These are phyloP conservation scores for Aristolochia californica DNA, from an alignment of 164 flowering plant species.

Conservation along the genomic window DNA sequence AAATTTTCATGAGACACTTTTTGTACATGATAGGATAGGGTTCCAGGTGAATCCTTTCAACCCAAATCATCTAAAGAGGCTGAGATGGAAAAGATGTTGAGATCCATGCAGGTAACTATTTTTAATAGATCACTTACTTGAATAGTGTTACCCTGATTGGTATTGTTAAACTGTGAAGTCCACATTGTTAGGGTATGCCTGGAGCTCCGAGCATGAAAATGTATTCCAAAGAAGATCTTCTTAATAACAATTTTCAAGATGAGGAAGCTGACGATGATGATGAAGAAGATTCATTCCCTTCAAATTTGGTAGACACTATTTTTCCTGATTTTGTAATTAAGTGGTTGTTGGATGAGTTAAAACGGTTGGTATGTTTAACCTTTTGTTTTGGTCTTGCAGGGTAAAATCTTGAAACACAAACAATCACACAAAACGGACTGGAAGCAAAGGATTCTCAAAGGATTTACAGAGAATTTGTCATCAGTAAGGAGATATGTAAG, in stretches of 20 bases:
- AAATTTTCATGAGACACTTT: too few relatives aligned
- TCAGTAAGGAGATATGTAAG: conserved; percentile 40
- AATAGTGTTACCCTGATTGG: not conserved
- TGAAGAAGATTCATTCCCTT: conserved; percentile 53
- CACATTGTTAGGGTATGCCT: conserved; percentile 67
- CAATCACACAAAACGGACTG: conserved; percentile 37
- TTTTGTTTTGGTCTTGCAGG: conserved; percentile 24
- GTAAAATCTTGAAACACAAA: conserved; percentile 52
- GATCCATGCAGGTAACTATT: conserved; percentile 68
- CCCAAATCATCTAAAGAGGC: conserved; percentile 80
- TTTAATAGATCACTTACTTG: not conserved
- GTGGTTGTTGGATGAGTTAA: not conserved
- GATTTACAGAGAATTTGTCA: conserved; percentile 24
- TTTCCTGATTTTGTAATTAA: not conserved
- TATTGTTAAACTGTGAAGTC: not conserved
- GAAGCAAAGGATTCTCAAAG: conserved; percentile 43
- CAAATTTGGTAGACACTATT: conserved; percentile 43
- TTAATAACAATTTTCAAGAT: conserved; percentile 53
- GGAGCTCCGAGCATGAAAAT: conserved; percentile 95
- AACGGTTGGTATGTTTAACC: too few relatives aligned
- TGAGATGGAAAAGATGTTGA: conserved; percentile 84
- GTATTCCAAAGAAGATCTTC: conserved; percentile 82
- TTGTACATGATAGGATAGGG: conserved; percentile 44
- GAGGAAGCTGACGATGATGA: conserved; percentile 76
- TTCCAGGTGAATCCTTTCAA: conserved; percentile 75